Conservation (phyloP, 345 rosid species). For the Viola odorata region DNA sequence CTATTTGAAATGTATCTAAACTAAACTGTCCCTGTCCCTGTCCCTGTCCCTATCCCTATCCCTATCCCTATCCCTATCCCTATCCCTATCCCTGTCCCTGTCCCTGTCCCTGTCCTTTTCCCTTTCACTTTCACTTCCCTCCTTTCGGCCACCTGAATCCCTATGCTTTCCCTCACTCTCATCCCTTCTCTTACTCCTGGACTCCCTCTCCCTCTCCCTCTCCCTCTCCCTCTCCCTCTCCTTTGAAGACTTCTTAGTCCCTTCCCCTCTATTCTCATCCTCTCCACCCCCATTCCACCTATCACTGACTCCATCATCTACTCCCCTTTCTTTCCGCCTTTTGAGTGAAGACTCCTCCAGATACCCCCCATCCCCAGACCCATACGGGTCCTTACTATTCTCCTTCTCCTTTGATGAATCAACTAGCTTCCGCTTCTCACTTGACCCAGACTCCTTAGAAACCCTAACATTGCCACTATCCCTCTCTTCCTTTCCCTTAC, state of each 20-base stretch:
- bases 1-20: no score
- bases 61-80: no score
- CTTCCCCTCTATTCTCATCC: conserved; percentile 32
- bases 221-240: conserved; percentile 26
- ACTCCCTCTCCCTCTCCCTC: no score
- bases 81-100: conserved; percentile 32
- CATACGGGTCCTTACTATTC: conserved; percentile 15
- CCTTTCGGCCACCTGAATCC: conserved; percentile 54
- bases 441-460: conserved; percentile 49
- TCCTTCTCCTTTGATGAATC: conserved; percentile 27
- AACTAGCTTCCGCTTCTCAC: conserved; percentile 69
- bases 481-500: conserved; percentile 47
- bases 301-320: conserved; percentile 48
- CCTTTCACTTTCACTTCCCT: conserved; percentile 42
- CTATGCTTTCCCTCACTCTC: conserved; percentile 59
- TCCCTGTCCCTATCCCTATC: no score
- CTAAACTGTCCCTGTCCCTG: no score
- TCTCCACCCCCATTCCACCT: conserved; percentile 80
- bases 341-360: conserved; percentile 61
- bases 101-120: conserved; percentile 31
- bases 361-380: conserved; percentile 55
- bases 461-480: conserved; percentile 36
- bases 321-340: conserved; percentile 50
- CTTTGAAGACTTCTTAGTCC: conserved; percentile 7
- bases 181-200: conserved; percentile 62